Base-by-base conservation (phyloP, 768 basidiomycete genomes). In the Suillus luteus region DNA sequence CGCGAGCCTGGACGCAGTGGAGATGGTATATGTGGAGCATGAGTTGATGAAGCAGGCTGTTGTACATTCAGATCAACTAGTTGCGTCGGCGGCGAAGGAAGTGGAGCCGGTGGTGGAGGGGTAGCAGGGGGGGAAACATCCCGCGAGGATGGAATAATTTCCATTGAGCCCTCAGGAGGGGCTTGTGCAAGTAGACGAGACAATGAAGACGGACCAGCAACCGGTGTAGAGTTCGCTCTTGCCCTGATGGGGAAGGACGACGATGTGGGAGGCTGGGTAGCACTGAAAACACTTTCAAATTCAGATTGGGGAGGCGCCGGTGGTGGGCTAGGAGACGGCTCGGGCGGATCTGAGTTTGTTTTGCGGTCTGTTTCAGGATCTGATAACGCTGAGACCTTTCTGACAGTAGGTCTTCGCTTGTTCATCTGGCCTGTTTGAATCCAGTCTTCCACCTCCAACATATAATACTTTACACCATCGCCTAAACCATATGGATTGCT, bases 381-480 rank as follows among this genome's bases (percentile, higher is more conserved):
- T 5, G 76, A 76, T 37, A 70, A 64, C 17, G 77, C 69, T 19
- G 82, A 77, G 19, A 78, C 70, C 69, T 87, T 90, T 71, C 81
- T 83, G 10, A 82, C 81, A 9, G 80, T 81, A 38, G 77, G 75
- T 57, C 85, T 81, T 54, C 88, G 85, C 73, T 89, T 90, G 63
- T 85, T 85, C 43, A 84, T 67, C 55, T 77, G 83, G 55, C 81
- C 83, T 1, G 89, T 86, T 69, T 93, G 90, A 2, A 91, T 93
- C 93, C 94, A 96, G 69, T 93, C 92, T 73, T 96, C 94, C 24
- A 95, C 94, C 76, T 95, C 91, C 22, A 96, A 85, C 87, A 94
- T 90, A 75, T 93, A 95, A 68, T 92, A 96, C 77, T 96, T 96
- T 64, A 93, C 88, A 35, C 95, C 94, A 66, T 93, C 89, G 1